Evolutionary conservation across 352 stramenopile genomes (phyloP), one percentile per base, ranked within the genome.

Genomic region (Globisporangium sylvaticum): DNA sequence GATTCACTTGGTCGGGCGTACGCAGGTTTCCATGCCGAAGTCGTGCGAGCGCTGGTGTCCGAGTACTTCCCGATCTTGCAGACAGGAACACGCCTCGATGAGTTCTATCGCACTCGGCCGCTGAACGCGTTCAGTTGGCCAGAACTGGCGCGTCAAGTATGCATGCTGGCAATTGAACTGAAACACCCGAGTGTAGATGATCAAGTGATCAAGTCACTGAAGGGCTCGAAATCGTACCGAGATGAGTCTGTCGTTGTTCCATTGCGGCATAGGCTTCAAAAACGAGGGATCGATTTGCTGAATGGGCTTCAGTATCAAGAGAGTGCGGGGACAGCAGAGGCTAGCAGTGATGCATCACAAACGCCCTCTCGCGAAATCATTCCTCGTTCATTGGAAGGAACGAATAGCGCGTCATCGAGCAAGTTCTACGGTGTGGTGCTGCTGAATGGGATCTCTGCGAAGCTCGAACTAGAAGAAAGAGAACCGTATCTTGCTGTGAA

Each of bases 91-190:
- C 86, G 71, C 1, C 54, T 91, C 37, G 82, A 91, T 24, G 85
- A 93, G 32, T 92, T 93, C 46, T 77, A 88, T 62, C 77, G 80
- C 27, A 90, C 84, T 2, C 76, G 87, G 20, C 87, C 87, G 10
- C 76, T 95, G 61, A 95, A 94, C 53, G 61, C 73, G 12, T 79
- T 94, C 66, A 93, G 75, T 15, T 95, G 87, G 87, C 83, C 85
- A n/a, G 87, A 95, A 76, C 62, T 94, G 39, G 84, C 80, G 56
- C 84, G 85, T 20, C 70, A 91, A 70, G 81, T 92, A 29, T 94
- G 83, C 46, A 73, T 92, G 7, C 69, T 95, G 42, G 80, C 84
- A 12, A 83, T 92, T 20, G 87, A 95, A 50, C 73, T 84, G 29
- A 84, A 84, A 27, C 84, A 90, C 20, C 84, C 83, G 1, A 91